Evolutionary conservation across 148 eudicot genomes (phyloP).

Genomic region (Pouteria glomerata): DNA sequence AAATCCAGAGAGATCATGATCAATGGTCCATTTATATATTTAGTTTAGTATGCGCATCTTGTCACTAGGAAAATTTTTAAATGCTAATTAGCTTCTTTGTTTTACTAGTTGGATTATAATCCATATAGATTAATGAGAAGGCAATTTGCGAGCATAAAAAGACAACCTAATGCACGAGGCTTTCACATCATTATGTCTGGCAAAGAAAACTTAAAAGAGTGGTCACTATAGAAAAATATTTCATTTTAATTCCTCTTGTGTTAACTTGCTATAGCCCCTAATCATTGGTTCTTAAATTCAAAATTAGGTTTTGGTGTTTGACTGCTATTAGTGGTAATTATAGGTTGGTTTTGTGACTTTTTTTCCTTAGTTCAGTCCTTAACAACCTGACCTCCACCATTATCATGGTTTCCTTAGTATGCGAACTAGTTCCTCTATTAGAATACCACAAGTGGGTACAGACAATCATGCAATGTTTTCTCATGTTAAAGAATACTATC

Average conservation of each 20-base stretch:
- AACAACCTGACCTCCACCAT: too few relatives aligned
- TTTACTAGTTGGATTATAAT: not conserved
- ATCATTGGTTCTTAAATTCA: not conserved
- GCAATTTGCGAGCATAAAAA: too few relatives aligned
- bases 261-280: not conserved
- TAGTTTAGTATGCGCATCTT: not conserved
- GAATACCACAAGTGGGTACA: too few relatives aligned
- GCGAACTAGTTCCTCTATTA: too few relatives aligned
- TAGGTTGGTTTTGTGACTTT: not conserved
- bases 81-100: not conserved
- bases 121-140: not conserved
- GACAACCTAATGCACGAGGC: not conserved
- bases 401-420: too few relatives aligned
- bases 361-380: too few relatives aligned
- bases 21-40: not conserved
- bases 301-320: not conserved
- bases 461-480: too few relatives aligned
- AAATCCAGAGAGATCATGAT: not conserved
- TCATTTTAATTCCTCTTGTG: not conserved
- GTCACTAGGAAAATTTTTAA: not conserved
- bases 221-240: not conserved
- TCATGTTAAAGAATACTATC: too few relatives aligned
- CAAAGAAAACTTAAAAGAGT: not conserved
- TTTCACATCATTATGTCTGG: too few relatives aligned
- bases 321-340: not conserved